phyloP scores from a whole-genome alignment of 768 basidiomycete genomes.

The Naganishia antarctica region DNA sequence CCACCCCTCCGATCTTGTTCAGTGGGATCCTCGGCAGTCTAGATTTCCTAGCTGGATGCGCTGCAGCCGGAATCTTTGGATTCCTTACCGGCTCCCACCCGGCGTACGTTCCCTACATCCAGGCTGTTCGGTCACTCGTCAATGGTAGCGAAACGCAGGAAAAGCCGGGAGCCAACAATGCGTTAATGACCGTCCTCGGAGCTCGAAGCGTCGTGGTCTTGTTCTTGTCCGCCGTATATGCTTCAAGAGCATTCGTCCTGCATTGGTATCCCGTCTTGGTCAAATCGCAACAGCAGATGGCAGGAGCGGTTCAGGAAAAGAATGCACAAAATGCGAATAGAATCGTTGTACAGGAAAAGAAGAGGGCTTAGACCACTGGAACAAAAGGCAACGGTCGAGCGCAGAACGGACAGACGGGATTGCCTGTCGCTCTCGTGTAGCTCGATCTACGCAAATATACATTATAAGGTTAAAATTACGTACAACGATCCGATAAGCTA shows the following conservation, averaged over 20 bases:
- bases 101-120: constrained; percentile 20
- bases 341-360: constrained; percentile 10
- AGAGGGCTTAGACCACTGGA: neutral
- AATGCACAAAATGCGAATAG: neutral
- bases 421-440: too few relatives aligned
- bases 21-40: constrained; percentile 12
- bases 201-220: constrained; percentile 25
- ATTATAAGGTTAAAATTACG: neutral
- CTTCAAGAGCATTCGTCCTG: constrained; percentile 17
- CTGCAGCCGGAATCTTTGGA: constrained; percentile 24
- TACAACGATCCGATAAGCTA: constrained; percentile 10
- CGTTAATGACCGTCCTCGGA: constrained; percentile 27
- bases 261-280: constrained; percentile 16
- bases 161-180: neutral
- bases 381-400: too few relatives aligned
- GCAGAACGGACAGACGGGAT: too few relatives aligned
- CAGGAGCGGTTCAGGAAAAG: neutral
- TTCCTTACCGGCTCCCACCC: constrained; percentile 23
- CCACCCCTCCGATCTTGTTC: constrained; percentile 28
- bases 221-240: constrained; percentile 21
- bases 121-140: neutral
- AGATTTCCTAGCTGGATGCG: constrained; percentile 22
- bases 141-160: neutral
- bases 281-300: neutral
- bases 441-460: too few relatives aligned